Base-by-base conservation (phyloP, 2,329 filamentous ascomycete species). In the Ceratocystis colombiana region DNA sequence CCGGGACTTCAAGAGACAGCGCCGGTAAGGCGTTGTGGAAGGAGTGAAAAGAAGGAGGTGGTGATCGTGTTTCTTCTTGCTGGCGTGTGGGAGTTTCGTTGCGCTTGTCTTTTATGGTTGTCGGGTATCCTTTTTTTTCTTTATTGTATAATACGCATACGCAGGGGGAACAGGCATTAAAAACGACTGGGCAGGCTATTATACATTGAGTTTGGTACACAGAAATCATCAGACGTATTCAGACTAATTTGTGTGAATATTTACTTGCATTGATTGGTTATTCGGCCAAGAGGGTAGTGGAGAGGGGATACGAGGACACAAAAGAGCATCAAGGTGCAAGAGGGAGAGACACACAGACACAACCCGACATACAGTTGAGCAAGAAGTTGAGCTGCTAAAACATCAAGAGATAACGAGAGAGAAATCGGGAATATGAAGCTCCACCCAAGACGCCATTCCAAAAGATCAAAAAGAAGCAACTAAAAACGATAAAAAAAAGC, bases 381-480 rank as follows among this genome's bases (percentile, higher is more conserved):
- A 65, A 68, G 64, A 33, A 59, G 53, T 59, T 37, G 33, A 59
- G 55, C 55, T 59, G 55, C 33, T 59, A 59, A 33, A 59, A 59
- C 55, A 17, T 59, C 7, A 59, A 33, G 55, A 59, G 55, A 59
- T 59, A 59, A 59, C 28, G 69, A 70, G 68, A 70, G 68, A 73
- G 70, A 74, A 71, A 71, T 71, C 70, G 70, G 68, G 71, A 68
- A 67, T 70, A 70, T 70, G 67, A 68, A 69, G 66, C 66, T 68
- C 66, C 62, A 65, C 65, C 62, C 65, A 64, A 66, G 66, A 66
- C 53, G 68, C 64, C 65, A 70, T 68, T 69, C 71, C 66, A 67
- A 61, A 63, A 62, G 53, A 64, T 62, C 59, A 68, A 70, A 69
- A 67, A 67, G 66, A 48, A 61, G 61, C 30, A 69, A 46, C 63